These are phyloP conservation scores for Schwanniomyces vanrijiae DNA, from an alignment of 805 yeast genomes.

Conservation along the genomic window DNA sequence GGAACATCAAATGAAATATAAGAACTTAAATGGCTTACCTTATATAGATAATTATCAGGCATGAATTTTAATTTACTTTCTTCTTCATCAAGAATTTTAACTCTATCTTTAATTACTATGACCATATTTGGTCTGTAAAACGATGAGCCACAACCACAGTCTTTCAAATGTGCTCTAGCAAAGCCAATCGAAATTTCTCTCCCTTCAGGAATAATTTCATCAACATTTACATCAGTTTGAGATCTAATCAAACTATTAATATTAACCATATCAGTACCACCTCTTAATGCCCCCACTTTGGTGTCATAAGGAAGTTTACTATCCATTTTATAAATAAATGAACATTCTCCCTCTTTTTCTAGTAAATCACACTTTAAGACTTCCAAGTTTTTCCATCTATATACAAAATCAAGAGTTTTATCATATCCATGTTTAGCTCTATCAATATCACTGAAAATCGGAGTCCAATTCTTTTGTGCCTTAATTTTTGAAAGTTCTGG, in stretches of 20 bases:
- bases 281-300: slow-evolving; percentile 33
- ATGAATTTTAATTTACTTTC: background rate
- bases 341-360: slow-evolving; percentile 16
- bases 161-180: slow-evolving; percentile 37
- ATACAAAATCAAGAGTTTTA: slow-evolving; percentile 27
- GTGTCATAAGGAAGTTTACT: slow-evolving; percentile 6
- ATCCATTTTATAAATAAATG: slow-evolving; percentile 13
- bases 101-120: slow-evolving; percentile 18
- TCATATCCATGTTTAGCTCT: slow-evolving; percentile 25
- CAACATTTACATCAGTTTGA: slow-evolving; percentile 13
- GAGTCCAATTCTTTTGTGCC: slow-evolving; percentile 42
- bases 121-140: slow-evolving; percentile 43
- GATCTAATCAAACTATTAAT: slow-evolving; percentile 14
- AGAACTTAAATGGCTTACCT: slow-evolving; percentile 29
- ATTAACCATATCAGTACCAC: slow-evolving; percentile 35
- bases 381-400: slow-evolving; percentile 31
- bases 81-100: background rate
- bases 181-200: slow-evolving; percentile 40
- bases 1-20: slow-evolving; percentile 31
- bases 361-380: slow-evolving; percentile 25
- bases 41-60: slow-evolving; percentile 17
- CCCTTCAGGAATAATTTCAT: slow-evolving; percentile 16
- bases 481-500: slow-evolving; percentile 7
- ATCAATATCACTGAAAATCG: slow-evolving; percentile 26
- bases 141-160: slow-evolving; percentile 41